Percentiles rank a stretch among this genome's conserved stretches.
Evolutionary conservation across 306 rosid genomes (phyloP).

Genomic region (Medicago ruthenica): DNA sequence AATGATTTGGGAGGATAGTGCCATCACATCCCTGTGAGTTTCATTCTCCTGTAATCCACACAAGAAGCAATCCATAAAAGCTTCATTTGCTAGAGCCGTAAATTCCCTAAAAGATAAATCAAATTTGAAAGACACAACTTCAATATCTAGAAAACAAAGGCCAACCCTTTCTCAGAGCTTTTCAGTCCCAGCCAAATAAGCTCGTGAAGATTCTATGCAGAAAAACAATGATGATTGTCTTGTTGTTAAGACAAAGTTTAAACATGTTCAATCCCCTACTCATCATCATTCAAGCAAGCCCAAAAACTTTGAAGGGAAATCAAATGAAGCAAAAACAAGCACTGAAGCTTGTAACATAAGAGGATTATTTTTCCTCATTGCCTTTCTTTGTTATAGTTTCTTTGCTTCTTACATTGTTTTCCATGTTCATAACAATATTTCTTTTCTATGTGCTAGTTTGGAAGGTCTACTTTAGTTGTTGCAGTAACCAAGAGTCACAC

Average conservation of each 20-base stretch:
- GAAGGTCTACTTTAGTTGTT: constrained; percentile 57
- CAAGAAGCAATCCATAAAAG: no score
- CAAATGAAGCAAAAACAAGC: constrained; percentile 54
- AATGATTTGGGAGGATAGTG: no score
- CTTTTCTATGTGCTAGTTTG: constrained; percentile 56
- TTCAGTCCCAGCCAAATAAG: constrained; percentile 71
- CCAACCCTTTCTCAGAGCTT: constrained; percentile 75
- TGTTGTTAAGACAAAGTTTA: constrained; percentile 47
- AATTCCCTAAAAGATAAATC: constrained; percentile 57
- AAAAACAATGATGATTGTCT: constrained; percentile 68
- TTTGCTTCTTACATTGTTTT: constrained; percentile 29
- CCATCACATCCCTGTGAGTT: no score
- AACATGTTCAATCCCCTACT: constrained; percentile 46
- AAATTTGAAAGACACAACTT: constrained; percentile 47
- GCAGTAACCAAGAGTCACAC: constrained; percentile 48
- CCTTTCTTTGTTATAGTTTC: constrained; percentile 23
- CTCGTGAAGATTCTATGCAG: constrained; percentile 56
- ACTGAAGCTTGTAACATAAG: constrained; percentile 40
- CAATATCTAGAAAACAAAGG: constrained; percentile 56
- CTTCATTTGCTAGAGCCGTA: no score
- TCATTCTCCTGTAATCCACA: no score
- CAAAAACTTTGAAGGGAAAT: constrained; percentile 51
- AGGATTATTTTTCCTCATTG: constrained; percentile 31
- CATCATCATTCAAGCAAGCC: constrained; percentile 52
- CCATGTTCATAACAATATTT: constrained; percentile 28